Conservation (phyloP, 75 land plant genomes). For the Pseudotsuga menziesii region DNA sequence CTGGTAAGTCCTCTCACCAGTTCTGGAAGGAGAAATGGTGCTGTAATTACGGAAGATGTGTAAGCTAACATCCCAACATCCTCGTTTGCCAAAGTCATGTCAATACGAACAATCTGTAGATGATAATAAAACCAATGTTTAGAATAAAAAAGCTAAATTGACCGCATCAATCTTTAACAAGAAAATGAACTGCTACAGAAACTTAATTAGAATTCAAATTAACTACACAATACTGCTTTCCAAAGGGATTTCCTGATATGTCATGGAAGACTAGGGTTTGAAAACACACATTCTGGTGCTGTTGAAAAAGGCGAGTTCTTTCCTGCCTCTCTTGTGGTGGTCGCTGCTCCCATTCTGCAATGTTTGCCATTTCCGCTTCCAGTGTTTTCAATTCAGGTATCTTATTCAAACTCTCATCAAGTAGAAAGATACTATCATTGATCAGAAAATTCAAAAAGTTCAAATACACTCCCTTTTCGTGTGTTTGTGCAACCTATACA, state of each 20-base stretch:
- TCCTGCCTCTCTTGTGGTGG: conserved; percentile 96
- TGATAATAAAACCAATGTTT: neutral
- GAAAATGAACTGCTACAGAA: neutral
- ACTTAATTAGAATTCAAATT: neutral
- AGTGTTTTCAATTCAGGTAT: conserved; percentile 92
- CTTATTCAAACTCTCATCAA: conserved; percentile 96
- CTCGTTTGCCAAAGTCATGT: conserved; percentile 97
- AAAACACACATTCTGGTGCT: conserved; percentile 71
- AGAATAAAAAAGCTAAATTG: neutral
- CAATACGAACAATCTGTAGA: conserved; percentile 69
- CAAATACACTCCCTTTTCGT: conserved; percentile 93
- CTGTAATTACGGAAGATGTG: conserved; percentile 88
- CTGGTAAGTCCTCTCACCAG: conserved; percentile 46
- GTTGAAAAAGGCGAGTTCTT: conserved; percentile 74
- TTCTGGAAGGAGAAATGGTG: conserved; percentile 94
- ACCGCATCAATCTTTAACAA: too few species aligned
- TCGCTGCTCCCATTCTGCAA: conserved; percentile 85
- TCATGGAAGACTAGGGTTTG: neutral
- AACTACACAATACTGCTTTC: neutral
- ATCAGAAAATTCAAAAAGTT: conserved; percentile 91
- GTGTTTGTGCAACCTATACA: conserved; percentile 75
- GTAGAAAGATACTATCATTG: conserved; percentile 96
- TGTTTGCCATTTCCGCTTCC: conserved; percentile 85
- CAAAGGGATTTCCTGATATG: conserved; percentile 1
- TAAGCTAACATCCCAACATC: conserved; percentile 95